Percentiles rank a stretch among this genome's conserved stretches.
Conservation (phyloP, 2,329 filamentous ascomycete species). For the Phialophora macrospora region DNA sequence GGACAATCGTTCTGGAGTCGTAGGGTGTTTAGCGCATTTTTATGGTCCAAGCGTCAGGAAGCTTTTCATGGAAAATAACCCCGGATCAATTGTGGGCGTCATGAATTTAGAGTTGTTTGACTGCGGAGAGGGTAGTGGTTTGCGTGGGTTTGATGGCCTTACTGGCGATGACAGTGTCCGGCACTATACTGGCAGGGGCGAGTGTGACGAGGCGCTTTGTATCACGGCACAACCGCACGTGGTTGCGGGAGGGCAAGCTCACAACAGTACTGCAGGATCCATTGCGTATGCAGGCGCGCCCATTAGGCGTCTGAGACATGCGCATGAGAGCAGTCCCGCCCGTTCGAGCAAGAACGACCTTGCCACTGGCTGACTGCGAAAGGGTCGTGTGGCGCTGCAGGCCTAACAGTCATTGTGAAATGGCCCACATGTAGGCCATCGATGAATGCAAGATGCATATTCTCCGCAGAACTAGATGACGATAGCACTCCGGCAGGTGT, state of each 20-base stretch:
- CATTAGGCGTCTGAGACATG: background rate
- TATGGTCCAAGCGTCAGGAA: background rate
- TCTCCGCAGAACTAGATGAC: background rate
- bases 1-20: background rate
- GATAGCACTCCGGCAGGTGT: background rate
- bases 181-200: background rate
- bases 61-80: background rate
- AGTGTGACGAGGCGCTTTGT: background rate
- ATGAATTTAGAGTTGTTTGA: background rate
- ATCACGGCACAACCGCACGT: background rate
- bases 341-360: background rate
- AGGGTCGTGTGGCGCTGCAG: background rate
- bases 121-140: background rate
- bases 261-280: background rate
- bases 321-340: background rate
- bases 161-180: background rate
- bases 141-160: background rate
- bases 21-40: background rate
- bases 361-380: background rate
- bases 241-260: background rate
- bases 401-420: background rate
- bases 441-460: conserved; percentile 1
- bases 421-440: background rate
- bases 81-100: background rate
- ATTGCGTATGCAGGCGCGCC: background rate